Base-by-base conservation (phyloP, 208 protist genomes). In the Acanthamoeba divionensis region DNA sequence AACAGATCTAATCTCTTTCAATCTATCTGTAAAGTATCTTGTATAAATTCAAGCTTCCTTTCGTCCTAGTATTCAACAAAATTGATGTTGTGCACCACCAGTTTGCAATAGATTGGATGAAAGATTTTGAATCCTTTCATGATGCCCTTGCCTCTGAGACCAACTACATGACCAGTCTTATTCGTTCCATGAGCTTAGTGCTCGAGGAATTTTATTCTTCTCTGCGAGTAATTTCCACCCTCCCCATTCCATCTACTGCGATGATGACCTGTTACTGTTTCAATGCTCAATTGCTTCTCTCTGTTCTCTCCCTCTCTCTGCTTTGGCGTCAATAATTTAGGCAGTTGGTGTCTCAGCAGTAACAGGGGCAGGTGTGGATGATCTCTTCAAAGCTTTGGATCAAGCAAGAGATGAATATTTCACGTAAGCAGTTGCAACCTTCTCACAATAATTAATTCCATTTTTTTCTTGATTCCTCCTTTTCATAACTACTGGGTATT, bases 31-130 rank as follows among this genome's bases (percentile, higher is more conserved):
- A 24, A 18, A 95, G 95, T 69, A 99, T 99, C 71, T 95, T 99
- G 93, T 98, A 99, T 88, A 99, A 99, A 92, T 97, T 97, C 52
- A 97, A 98, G 92, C 93, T 99, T 36, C 98, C 99, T n/a, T 96
- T 99, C 24, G 83, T 99, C 6, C 73, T 99, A 8, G 96, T 97
- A n/a, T 99, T 99, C 93, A 99, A 99, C 94, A 99, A 99, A 89
- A 97, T 91, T 0, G 98, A 99, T 88, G 95, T 99, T 21, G 90
- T 95, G 26, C 95, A 93, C 2, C 96, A 96, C 18, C 93, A 96
- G 31, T 96, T 96, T 15, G 95, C 96, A 12, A 91, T 96, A 8
- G 79, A 94, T 45, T 99, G 98, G 98, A 98, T 99, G 98, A 92
- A 90, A 6, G 97, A 99, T 94, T 96, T 93, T 63, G 96, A 99